phyloP scores from a whole-genome alignment of 805 yeast species.

The Jamesozyma lodderae region DNA sequence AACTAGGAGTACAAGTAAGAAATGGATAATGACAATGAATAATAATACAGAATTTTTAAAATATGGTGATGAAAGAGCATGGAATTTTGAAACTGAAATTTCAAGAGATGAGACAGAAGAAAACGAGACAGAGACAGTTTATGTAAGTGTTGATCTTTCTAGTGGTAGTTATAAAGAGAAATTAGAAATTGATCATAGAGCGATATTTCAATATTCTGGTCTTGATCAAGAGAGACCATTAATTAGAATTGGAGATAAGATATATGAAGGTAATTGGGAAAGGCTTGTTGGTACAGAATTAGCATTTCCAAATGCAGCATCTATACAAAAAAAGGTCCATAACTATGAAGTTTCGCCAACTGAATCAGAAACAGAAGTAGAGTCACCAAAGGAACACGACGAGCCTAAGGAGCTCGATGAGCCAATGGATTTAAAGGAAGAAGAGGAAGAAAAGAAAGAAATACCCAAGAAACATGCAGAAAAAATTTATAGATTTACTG shows the following conservation, averaged over 20 bases:
- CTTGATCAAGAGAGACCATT: conserved; percentile 47
- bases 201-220: conserved; percentile 47
- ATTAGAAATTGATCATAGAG: conserved; percentile 30
- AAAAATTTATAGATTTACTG: conserved; percentile 24
- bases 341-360: neutral
- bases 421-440: neutral
- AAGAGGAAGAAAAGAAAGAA: neutral
- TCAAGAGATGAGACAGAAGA: conserved; percentile 15
- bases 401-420: no score
- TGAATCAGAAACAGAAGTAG: no score
- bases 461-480: conserved; percentile 11
- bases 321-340: conserved; percentile 10
- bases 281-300: conserved; percentile 71
- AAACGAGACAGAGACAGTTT: conserved; percentile 37
- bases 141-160: conserved; percentile 47
- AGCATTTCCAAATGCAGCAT: conserved; percentile 28
- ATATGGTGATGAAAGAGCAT: conserved; percentile 85
- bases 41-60: conserved; percentile 66
- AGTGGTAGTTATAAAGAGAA: conserved; percentile 27
- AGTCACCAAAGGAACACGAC: no score
- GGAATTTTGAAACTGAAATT: conserved; percentile 59
- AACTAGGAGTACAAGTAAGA: conserved; percentile 17
- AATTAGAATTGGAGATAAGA: conserved; percentile 45
- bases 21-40: conserved; percentile 58
- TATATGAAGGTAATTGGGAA: conserved; percentile 72